Evolutionary conservation across 768 basidiomycete genomes (phyloP).

Genomic region (Auriscalpium microsporum): DNA sequence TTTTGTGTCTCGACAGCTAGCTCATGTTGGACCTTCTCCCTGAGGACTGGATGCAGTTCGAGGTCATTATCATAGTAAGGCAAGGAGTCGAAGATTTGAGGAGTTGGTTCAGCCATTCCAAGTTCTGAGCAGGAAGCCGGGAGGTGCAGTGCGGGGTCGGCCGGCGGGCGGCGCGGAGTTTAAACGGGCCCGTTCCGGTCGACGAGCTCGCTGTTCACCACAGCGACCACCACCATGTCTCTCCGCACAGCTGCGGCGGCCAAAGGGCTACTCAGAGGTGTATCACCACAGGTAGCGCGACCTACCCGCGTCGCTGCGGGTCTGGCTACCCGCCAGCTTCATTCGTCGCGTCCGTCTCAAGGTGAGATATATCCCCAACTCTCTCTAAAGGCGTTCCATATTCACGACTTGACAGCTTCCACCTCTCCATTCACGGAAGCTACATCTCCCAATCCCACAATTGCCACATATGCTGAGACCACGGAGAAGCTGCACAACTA

Average conservation of each 20-base stretch:
- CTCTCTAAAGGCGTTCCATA: neutral
- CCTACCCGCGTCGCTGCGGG: conserved; percentile 24
- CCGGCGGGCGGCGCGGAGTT: conserved; percentile 11
- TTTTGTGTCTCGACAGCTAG: conserved; percentile 59
- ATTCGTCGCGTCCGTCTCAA: conserved; percentile 29
- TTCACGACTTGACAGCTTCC: conserved; percentile 35
- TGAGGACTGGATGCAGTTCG: conserved; percentile 61
- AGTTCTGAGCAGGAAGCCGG: neutral
- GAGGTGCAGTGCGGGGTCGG: neutral
- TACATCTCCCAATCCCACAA: conserved; percentile 80
- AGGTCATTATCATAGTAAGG: conserved; percentile 95
- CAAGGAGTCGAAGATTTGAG: conserved; percentile 68
- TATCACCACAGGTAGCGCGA: conserved; percentile 36
- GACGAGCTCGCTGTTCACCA: conserved; percentile 1
- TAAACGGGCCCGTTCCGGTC: conserved; percentile 1
- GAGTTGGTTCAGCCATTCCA: neutral
- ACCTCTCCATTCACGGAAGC: conserved; percentile 80
- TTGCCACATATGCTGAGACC: conserved; percentile 60
- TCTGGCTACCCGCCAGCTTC: conserved; percentile 6
- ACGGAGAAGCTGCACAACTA: conserved; percentile 81
- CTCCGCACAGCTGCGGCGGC: conserved; percentile 37
- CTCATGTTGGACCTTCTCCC: conserved; percentile 70
- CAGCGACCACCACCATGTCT: conserved; percentile 30
- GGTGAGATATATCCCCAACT: conserved; percentile 28
- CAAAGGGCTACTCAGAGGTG: conserved; percentile 34